Base-by-base conservation (phyloP, 306 rosid genomes). In the Hylodesmum podocarpum region DNA sequence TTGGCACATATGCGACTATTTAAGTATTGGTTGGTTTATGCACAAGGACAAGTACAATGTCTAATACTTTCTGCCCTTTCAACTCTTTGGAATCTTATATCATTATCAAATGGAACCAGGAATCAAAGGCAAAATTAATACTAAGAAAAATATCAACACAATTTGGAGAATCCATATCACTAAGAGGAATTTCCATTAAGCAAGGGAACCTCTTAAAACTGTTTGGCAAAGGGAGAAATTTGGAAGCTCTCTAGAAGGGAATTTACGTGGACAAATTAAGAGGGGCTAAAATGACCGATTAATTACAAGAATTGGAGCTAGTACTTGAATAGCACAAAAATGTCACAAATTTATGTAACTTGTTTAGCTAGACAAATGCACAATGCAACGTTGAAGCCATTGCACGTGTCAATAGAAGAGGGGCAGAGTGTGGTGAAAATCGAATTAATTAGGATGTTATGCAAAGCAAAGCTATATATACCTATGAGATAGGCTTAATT, bases 191-290 rank as follows among this genome's bases (percentile, higher is more conserved):
- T 80, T 81, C 77, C 85, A 81, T 22, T 47, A 18, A 73, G 19
- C 75, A 49, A 53, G 59, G 75, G 77, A 84, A 72, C 51, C 50
- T 31, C 19, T 64, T 71, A 47, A 80, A 72, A 41, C 79, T 80
- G 77, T 83, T 73, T 61, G 77, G 82, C 13, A 46, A 67, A 85
- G 62, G 49, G 15, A 84, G 86, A 6, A 79, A 81, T 16, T 22
- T 25, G 70, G 50, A 79, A 80, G 83, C 87, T 40, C 49, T 73
- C 47, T 70, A 37, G 58, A 76, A 75, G 80, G 78, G 83, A 82
- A 71, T 85, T 75, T 75, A 46, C 55, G 44, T 33, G 41, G 75
- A 54, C 55, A 76, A 55, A 39, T 29, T 62, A 62, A 50, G 78
- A 27, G 4, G 51, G 66, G 46, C 83, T 55, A 5, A 81, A 78